A percentile compares a stretch with the other conserved stretches of the same genome.
These are phyloP conservation scores for Mycena polygramma DNA, from an alignment of 768 basidiomycete species.

Conservation along the genomic window DNA sequence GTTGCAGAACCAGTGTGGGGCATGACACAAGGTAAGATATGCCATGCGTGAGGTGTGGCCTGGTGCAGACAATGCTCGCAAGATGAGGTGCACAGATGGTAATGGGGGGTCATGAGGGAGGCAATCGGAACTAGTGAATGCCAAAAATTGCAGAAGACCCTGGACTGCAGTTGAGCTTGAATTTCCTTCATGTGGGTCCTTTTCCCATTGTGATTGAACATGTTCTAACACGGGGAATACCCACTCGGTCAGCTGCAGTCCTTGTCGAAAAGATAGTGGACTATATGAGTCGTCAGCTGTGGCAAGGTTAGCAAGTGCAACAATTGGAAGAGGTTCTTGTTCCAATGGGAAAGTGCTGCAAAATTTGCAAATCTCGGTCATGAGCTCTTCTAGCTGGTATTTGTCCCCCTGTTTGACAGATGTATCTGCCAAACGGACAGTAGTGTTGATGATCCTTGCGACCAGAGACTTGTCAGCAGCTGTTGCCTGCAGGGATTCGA, in stretches of 20 bases:
- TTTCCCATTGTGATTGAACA: slow-evolving; percentile 1
- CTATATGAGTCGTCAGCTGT: neutral
- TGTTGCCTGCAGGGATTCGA: neutral
- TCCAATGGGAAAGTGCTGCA: neutral
- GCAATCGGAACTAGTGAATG: neutral
- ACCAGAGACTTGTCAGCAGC: neutral
- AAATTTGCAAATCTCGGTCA: neutral
- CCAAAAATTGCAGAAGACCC: slow-evolving; percentile 5
- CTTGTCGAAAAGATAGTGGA: fast-evolving
- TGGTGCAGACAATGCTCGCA: neutral
- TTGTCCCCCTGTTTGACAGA: too few species aligned
- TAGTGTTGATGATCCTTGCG: neutral
- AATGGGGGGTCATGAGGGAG: neutral
- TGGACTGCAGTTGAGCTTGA: neutral
- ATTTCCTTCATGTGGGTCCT: neutral
- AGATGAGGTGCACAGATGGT: neutral
- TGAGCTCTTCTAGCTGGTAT: neutral
- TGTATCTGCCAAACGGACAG: neutral
- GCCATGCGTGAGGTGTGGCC: neutral
- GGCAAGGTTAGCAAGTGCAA: neutral
- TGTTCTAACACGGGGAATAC: slow-evolving; percentile 8
- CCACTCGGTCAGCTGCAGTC: slow-evolving; percentile 9
- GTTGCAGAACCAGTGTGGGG: neutral
- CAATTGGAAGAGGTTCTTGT: neutral
- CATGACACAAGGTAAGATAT: neutral